These are phyloP conservation scores for Penicillium italicum DNA, from an alignment of 2,329 filamentous ascomycete species.

Conservation along the genomic window DNA sequence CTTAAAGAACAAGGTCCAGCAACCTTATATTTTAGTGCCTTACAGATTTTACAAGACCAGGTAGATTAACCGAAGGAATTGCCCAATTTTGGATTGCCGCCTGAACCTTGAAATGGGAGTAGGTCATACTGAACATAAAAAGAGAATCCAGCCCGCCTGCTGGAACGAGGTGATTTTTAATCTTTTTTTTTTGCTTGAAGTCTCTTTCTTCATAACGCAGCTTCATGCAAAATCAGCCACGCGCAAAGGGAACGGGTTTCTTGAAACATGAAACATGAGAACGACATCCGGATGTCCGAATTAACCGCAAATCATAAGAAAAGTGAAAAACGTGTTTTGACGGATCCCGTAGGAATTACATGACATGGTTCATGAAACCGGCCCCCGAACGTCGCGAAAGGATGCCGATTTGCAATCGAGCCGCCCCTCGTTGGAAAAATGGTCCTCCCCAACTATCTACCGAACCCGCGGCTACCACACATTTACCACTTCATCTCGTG, in stretches of 20 bases:
- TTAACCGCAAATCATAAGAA: slow-evolving; percentile 33
- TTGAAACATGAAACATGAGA: slow-evolving; percentile 30
- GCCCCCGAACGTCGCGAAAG: slow-evolving; percentile 30
- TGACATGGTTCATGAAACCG: slow-evolving; percentile 37
- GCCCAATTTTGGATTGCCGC: slow-evolving; percentile 32
- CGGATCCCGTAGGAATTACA: slow-evolving; percentile 41
- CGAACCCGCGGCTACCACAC: slow-evolving; percentile 40
- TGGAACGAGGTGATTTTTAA: slow-evolving; percentile 38
- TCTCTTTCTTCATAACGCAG: slow-evolving; percentile 35
- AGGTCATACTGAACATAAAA: slow-evolving; percentile 39
- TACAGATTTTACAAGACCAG: not conserved
- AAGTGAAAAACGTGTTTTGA: slow-evolving; percentile 28
- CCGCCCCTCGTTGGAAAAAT: slow-evolving; percentile 36
- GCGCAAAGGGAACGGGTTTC: slow-evolving; percentile 25
- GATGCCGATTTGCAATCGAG: slow-evolving; percentile 36
- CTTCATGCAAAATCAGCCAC: slow-evolving; percentile 34
- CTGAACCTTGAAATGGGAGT: slow-evolving; percentile 34
- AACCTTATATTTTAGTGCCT: slow-evolving; percentile 8
- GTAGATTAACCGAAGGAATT: slow-evolving; percentile 15
- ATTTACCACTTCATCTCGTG: slow-evolving; percentile 99
- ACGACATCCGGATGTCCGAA: slow-evolving; percentile 34
- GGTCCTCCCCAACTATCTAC: slow-evolving; percentile 40
- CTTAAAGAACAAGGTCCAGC: not conserved
- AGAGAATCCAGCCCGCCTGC: slow-evolving; percentile 32
- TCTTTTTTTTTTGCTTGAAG: slow-evolving; percentile 31